phyloP scores from a whole-genome alignment of 2,329 filamentous ascomycete species.

The Cladosporium sp. region DNA sequence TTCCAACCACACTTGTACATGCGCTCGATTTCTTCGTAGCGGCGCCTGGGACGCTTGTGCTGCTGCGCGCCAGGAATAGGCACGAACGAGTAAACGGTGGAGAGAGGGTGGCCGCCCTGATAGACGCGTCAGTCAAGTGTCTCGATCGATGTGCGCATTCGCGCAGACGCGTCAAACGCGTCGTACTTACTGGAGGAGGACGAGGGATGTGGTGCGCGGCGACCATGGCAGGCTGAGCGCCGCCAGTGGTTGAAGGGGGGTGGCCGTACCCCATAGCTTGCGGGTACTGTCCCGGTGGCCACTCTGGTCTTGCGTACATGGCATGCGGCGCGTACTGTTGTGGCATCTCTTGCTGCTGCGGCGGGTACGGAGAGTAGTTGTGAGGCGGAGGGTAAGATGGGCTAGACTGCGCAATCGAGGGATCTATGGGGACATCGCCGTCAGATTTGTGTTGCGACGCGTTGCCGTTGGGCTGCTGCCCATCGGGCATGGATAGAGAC shows the following conservation, averaged over 20 bases:
- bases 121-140: slow-evolving; percentile 30
- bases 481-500: slow-evolving; percentile 87
- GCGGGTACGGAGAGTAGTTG: slow-evolving; percentile 84
- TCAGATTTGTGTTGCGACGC: slow-evolving; percentile 69
- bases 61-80: slow-evolving; percentile 96
- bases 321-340: slow-evolving; percentile 72
- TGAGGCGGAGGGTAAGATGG: slow-evolving; percentile 80
- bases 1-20: slow-evolving; percentile 99
- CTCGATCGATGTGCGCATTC: neutral
- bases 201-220: slow-evolving; percentile 59
- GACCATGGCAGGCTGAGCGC: slow-evolving; percentile 57
- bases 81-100: slow-evolving; percentile 96
- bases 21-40: slow-evolving; percentile 97
- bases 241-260: slow-evolving; percentile 59
- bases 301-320: slow-evolving; percentile 69
- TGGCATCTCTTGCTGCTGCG: slow-evolving; percentile 74
- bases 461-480: slow-evolving; percentile 67
- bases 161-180: slow-evolving; percentile 21
- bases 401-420: slow-evolving; percentile 89
- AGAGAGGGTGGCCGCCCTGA: slow-evolving; percentile 54
- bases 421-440: slow-evolving; percentile 98
- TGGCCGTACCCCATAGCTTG: slow-evolving; percentile 49
- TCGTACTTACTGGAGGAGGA: slow-evolving; percentile 60
- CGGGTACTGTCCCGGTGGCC: slow-evolving; percentile 63
- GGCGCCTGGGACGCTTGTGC: slow-evolving; percentile 87